Percentiles rank a stretch among this genome's conserved stretches.
phyloP scores from a whole-genome alignment of 2,329 filamentous ascomycete species.

The Coniochaeta hoffmannii region DNA sequence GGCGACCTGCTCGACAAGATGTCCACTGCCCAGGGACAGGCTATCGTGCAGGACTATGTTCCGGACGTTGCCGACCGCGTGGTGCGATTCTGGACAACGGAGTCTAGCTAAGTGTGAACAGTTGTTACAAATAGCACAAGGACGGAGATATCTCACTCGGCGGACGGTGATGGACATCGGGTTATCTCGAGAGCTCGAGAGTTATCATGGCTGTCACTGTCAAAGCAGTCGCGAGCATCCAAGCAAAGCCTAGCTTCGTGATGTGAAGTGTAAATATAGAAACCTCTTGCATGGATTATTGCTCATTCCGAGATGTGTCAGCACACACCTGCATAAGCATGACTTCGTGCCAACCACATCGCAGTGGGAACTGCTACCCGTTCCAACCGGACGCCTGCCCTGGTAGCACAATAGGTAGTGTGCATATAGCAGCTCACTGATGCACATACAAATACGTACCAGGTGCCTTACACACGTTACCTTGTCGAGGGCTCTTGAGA shows the following conservation, averaged over 20 bases:
- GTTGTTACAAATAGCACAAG: background rate
- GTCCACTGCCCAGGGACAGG: conserved; percentile 17
- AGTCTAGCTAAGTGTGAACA: background rate
- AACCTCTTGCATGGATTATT: background rate
- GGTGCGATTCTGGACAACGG: conserved; percentile 6
- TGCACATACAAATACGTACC: no score
- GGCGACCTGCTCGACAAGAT: conserved; percentile 20
- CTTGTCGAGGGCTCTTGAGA: no score
- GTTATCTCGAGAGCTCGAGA: background rate
- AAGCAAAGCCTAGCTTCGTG: background rate
- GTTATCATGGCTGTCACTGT: background rate
- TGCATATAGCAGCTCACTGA: no score
- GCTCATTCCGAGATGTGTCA: background rate
- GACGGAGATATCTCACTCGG: background rate
- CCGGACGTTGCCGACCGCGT: conserved; percentile 18
- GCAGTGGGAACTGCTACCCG: no score
- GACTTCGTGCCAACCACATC: no score
- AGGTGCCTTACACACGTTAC: no score
- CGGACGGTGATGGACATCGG: background rate
- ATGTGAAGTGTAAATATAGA: background rate
- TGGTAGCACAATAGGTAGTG: no score
- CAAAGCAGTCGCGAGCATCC: background rate
- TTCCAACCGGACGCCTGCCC: no score
- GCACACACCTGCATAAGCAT: background rate
- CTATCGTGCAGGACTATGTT: conserved; percentile 1